phyloP scores from a whole-genome alignment of 225 moss, liverwort and hornwort species.

The Bryoerythrophyllum caledonicum region DNA sequence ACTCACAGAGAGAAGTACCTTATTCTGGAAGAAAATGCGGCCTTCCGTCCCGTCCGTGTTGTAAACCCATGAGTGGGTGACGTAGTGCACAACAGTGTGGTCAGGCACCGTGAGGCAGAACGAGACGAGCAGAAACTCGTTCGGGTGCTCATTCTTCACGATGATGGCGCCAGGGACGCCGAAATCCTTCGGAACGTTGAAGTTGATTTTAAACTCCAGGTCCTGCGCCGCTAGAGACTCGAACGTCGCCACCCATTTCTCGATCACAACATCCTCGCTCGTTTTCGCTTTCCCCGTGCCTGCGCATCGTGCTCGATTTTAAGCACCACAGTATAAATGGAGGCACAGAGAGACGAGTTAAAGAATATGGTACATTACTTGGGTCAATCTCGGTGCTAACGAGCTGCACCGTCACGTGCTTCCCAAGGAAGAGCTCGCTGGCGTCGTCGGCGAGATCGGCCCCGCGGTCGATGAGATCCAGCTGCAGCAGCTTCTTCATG shows the following conservation, averaged over 20 bases:
- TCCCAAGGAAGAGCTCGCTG: neutral
- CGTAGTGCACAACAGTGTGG: slow-evolving; percentile 30
- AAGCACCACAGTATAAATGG: neutral
- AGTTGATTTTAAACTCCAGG: slow-evolving; percentile 30
- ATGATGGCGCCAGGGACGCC: slow-evolving; percentile 73
- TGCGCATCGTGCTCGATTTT: slow-evolving; percentile 4
- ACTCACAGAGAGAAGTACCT: slow-evolving; percentile 18
- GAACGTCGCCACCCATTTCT: slow-evolving; percentile 39
- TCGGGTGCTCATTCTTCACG: slow-evolving; percentile 64
- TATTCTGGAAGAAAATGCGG: slow-evolving; percentile 74
- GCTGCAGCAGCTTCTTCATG: slow-evolving; percentile 36
- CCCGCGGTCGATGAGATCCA: slow-evolving; percentile 32
- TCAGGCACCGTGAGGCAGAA: slow-evolving; percentile 43
- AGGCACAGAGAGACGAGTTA: neutral
- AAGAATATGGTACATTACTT: slow-evolving; percentile 6
- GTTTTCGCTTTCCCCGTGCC: slow-evolving; percentile 19
- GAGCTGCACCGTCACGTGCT: slow-evolving; percentile 34
- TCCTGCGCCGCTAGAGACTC: slow-evolving; percentile 20
- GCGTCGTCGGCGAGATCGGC: slow-evolving; percentile 33
- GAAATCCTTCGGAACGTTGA: slow-evolving; percentile 45
- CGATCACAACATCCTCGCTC: slow-evolving; percentile 27
- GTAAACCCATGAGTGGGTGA: slow-evolving; percentile 69
- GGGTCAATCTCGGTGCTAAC: slow-evolving; percentile 35
- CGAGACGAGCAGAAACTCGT: slow-evolving; percentile 62
- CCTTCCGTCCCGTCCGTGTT: slow-evolving; percentile 22